These are phyloP conservation scores for Centella asiatica DNA, from an alignment of 129 eudicot genomes.

Conservation along the genomic window DNA sequence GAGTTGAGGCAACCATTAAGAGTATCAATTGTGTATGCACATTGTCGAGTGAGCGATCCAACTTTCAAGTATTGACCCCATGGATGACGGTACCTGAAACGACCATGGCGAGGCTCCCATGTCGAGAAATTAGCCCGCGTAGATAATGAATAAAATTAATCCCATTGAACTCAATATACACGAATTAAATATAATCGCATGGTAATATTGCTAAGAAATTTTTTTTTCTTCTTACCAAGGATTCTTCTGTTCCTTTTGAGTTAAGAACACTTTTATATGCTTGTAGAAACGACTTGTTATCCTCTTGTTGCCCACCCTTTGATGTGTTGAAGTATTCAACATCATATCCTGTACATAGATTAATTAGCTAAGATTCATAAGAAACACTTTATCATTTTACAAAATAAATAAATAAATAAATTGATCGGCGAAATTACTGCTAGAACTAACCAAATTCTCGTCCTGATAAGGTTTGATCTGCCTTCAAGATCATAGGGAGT, in stretches of 20 bases:
- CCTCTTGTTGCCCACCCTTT: slow-evolving; percentile 2
- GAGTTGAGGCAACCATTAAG: slow-evolving; percentile 30
- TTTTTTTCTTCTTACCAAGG: slow-evolving; percentile 31
- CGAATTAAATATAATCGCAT: no score
- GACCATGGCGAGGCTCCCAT: slow-evolving; percentile 61
- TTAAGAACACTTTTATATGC: slow-evolving; percentile 29
- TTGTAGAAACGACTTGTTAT: slow-evolving; percentile 1
- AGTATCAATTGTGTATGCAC: slow-evolving; percentile 39
- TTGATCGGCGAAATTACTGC: no score
- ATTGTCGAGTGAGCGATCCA: slow-evolving; percentile 36
- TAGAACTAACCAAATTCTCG: no score
- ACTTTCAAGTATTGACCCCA: slow-evolving; percentile 49
- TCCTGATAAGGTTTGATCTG: no score
- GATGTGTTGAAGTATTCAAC: slow-evolving; percentile 15
- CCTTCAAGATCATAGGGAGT: no score
- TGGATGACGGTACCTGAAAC: slow-evolving; percentile 40
- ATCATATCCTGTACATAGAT: slow-evolving; percentile 26
- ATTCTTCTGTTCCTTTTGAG: slow-evolving; percentile 36
- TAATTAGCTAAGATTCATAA: no score
- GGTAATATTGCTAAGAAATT: not conserved
- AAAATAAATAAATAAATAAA: no score
- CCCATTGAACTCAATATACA: not conserved
- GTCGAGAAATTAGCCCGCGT: slow-evolving; percentile 35
- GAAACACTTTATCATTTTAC: no score
- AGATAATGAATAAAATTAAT: not conserved